Percentiles rank a stretch among this genome's conserved stretches.
These are phyloP conservation scores for Aspergillus aculeatus DNA, from an alignment of 2,329 filamentous ascomycete genomes.

Conservation along the genomic window DNA sequence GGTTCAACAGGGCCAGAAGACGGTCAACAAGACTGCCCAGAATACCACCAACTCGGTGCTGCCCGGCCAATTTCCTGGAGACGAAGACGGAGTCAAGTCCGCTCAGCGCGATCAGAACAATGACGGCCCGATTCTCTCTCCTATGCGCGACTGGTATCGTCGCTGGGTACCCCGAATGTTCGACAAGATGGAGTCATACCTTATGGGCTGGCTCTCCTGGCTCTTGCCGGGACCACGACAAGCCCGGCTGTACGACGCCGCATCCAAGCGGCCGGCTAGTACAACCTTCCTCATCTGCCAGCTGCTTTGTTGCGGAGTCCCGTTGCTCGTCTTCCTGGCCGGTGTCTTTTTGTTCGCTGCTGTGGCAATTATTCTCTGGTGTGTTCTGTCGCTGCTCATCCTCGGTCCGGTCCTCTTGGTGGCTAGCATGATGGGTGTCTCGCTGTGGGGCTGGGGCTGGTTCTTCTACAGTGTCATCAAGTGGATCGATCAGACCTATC, in stretches of 20 bases:
- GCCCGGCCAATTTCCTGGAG: constrained; percentile 30
- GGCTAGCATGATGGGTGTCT: constrained; percentile 13
- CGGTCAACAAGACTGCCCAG: constrained; percentile 18
- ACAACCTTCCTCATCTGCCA: constrained; percentile 35
- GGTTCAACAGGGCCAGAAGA: constrained; percentile 16
- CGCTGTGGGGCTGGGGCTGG: constrained; percentile 17
- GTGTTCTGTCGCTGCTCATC: constrained; percentile 30
- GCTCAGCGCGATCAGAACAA: constrained; percentile 9
- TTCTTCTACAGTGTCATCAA: constrained; percentile 14
- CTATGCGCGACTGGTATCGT: constrained; percentile 19
- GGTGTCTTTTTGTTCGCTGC: constrained; percentile 35
- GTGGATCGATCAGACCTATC: constrained; percentile 13
- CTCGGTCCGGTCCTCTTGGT: constrained; percentile 29
- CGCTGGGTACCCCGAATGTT: constrained; percentile 24
- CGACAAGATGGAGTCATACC: constrained; percentile 27
- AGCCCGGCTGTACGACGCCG: constrained; percentile 29
- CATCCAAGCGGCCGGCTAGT: constrained; percentile 30
- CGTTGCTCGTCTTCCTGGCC: constrained; percentile 33
- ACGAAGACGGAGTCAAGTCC: constrained; percentile 13
- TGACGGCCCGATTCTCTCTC: constrained; percentile 19
- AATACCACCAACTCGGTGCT: constrained; percentile 20
- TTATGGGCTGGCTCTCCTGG: constrained; percentile 25
- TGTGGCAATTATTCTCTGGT: constrained; percentile 32
- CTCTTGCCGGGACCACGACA: constrained; percentile 29
- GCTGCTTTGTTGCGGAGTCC: constrained; percentile 35